phyloP scores from a whole-genome alignment of 352 stramenopile genomes.

The Phytophthora pisi region DNA sequence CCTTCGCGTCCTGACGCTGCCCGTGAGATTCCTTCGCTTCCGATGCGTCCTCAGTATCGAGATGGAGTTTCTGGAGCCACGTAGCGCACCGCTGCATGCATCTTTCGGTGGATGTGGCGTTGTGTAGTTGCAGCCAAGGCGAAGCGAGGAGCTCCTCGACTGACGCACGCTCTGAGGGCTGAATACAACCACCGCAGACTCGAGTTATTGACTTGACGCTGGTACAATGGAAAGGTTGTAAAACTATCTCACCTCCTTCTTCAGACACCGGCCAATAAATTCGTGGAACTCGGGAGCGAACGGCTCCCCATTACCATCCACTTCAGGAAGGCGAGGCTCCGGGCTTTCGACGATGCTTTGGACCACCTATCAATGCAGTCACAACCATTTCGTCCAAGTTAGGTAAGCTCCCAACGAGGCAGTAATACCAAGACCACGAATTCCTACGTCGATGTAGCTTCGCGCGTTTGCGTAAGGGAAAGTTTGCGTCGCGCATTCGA shows the following conservation, averaged over 20 bases:
- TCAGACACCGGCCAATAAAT: conserved; percentile 65
- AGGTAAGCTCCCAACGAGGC: neutral
- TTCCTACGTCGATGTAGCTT: conserved; percentile 73
- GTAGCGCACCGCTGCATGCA: conserved; percentile 38
- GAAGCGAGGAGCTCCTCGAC: conserved; percentile 61
- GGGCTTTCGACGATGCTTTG: conserved; percentile 76
- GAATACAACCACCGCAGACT: neutral
- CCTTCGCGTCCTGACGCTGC: conserved; percentile 8
- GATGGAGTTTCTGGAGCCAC: conserved; percentile 39
- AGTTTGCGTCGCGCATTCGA: conserved; percentile 63
- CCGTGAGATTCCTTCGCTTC: conserved; percentile 14
- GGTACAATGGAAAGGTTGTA: neutral
- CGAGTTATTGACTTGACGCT: neutral
- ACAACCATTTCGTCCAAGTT: neutral
- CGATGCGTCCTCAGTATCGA: conserved; percentile 10
- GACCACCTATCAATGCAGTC: conserved; percentile 47
- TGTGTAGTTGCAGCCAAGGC: conserved; percentile 59
- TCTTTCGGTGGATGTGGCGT: conserved; percentile 41
- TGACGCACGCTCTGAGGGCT: conserved; percentile 64
- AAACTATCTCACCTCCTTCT: conserved; percentile 57
- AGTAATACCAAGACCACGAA: neutral
- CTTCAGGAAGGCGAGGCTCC: conserved; percentile 47
- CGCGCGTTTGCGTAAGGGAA: conserved; percentile 61
- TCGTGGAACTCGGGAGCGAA: conserved; percentile 63
- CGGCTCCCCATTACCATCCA: conserved; percentile 23